Evolutionary conservation across 179 eudicot genomes (phyloP).

Genomic region (Drosera spatulata): DNA sequence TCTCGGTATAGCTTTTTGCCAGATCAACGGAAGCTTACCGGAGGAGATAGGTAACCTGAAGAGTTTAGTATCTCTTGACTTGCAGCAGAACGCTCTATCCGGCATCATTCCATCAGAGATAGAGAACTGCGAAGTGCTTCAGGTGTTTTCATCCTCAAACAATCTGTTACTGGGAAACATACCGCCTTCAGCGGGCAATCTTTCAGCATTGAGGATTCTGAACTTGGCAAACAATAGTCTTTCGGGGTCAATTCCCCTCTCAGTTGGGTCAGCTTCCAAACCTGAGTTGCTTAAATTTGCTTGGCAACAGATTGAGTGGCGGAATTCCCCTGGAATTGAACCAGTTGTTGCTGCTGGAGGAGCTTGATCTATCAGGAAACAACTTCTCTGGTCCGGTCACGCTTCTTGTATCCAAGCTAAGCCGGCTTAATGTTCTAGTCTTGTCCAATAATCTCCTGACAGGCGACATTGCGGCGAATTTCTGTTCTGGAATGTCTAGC

Average conservation of each 20-base stretch:
- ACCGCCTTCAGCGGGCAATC: conserved; percentile 51
- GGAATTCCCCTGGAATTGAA: conserved; percentile 54
- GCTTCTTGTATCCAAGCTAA: conserved; percentile 25
- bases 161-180: conserved; percentile 60
- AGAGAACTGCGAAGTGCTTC: conserved; percentile 39
- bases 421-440: conserved; percentile 43
- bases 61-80: conserved; percentile 43
- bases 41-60: conserved; percentile 51
- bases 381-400: conserved; percentile 50
- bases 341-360: conserved; percentile 31
- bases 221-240: conserved; percentile 74
- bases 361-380: conserved; percentile 58
- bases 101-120: conserved; percentile 53
- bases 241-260: conserved; percentile 45
- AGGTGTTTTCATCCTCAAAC: conserved; percentile 62
- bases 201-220: conserved; percentile 34
- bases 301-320: conserved; percentile 54
- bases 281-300: conserved; percentile 59
- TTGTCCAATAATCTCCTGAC: conserved; percentile 45
- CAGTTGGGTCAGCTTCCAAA: conserved; percentile 33
- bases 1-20: conserved; percentile 61
- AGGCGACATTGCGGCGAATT: conserved; percentile 31
- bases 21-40: conserved; percentile 68
- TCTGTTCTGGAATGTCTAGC: conserved; percentile 35
- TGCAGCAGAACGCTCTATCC: conserved; percentile 52